Conservation (phyloP, 2,329 filamentous ascomycete species). For the Xylariales sp. region DNA sequence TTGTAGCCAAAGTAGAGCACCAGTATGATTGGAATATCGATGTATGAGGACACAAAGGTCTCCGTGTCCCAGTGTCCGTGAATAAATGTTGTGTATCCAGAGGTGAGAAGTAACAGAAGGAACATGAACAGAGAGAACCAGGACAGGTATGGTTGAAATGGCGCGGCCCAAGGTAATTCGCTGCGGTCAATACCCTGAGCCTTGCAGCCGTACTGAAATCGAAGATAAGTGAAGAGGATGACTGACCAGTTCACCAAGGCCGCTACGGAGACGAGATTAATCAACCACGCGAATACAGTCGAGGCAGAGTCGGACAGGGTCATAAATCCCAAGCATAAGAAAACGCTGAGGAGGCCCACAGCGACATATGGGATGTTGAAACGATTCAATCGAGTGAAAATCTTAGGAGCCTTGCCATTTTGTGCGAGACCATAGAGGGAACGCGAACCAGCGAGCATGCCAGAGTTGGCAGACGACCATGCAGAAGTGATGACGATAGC, state of each 20-base stretch:
- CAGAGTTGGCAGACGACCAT: constrained; percentile 37
- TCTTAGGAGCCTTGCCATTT: constrained; percentile 40
- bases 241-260: constrained; percentile 19
- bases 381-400: constrained; percentile 41
- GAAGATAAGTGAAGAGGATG: constrained; percentile 18
- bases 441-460: constrained; percentile 41
- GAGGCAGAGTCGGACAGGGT: constrained; percentile 14
- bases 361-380: constrained; percentile 34
- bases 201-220: constrained; percentile 16
- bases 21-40: constrained; percentile 21
- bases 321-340: constrained; percentile 9
- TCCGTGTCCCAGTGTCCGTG: constrained; percentile 27
- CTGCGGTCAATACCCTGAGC: constrained; percentile 18
- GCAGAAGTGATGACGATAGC: constrained; percentile 33
- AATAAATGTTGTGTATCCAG: constrained; percentile 23
- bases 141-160: constrained; percentile 21
- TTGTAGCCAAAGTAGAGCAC: constrained; percentile 16
- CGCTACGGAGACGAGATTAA: constrained; percentile 18
- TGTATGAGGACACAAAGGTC: constrained; percentile 30
- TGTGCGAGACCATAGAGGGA: constrained; percentile 45
- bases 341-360: constrained; percentile 11
- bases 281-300: constrained; percentile 21
- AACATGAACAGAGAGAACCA: constrained; percentile 17
- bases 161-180: constrained; percentile 21
- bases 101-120: constrained; percentile 18